Evolutionary conservation across 805 yeast species (phyloP).

Genomic region (Schizosaccharomyces octosporus): DNA sequence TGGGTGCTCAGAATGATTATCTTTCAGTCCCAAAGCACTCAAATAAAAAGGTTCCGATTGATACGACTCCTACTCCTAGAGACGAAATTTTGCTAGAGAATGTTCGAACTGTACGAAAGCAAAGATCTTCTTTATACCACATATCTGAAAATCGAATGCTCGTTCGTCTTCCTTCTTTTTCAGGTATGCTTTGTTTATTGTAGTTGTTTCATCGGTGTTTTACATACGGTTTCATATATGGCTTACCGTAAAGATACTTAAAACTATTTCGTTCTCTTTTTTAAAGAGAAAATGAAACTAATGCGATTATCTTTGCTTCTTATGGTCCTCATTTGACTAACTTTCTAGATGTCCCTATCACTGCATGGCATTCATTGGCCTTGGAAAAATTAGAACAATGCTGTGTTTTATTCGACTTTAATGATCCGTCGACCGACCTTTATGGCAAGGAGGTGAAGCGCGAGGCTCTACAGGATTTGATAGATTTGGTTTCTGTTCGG

Average conservation of each 20-base stretch:
- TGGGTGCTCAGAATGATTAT: not conserved
- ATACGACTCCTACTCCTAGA: not conserved
- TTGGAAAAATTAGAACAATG: conserved; percentile 82
- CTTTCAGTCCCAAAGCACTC: not conserved
- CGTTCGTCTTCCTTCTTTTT: not conserved
- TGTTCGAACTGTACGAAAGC: not conserved
- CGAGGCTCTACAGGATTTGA: conserved; percentile 64
- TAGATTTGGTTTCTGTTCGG: conserved; percentile 62
- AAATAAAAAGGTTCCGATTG: not conserved
- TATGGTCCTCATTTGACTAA: not conserved
- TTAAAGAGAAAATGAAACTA: no score
- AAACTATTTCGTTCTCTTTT: no score
- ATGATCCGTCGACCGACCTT: conserved; percentile 75
- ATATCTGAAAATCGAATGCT: not conserved
- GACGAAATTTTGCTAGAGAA: not conserved
- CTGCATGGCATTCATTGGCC: conserved; percentile 55
- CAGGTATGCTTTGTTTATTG: not conserved
- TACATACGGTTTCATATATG: not conserved
- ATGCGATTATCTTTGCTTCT: no score
- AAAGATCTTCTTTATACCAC: not conserved
- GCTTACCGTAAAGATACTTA: no score
- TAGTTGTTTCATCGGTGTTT: not conserved
- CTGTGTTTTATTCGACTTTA: conserved; percentile 77
- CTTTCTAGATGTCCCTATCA: conserved; percentile 44
- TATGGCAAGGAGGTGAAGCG: conserved; percentile 84